Evolutionary conservation across 495 filamentous ascomycete genomes (phyloP).

Genomic region (Hypoxylon fragiforme): DNA sequence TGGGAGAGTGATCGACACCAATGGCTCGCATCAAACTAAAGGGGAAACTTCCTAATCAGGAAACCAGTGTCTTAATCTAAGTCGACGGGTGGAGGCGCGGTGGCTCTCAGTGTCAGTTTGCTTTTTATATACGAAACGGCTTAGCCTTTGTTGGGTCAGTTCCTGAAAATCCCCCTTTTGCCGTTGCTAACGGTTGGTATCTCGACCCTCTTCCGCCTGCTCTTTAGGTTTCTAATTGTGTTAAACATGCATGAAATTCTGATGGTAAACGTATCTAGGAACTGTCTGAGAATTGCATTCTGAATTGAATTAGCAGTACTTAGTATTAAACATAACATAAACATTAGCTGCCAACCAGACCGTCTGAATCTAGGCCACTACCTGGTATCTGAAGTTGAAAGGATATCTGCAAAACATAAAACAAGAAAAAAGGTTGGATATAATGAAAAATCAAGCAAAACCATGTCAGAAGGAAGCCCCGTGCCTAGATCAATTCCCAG

Average conservation of each 20-base stretch:
- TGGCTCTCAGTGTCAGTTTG: not conserved
- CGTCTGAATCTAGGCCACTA: too few species aligned
- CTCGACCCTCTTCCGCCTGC: not conserved
- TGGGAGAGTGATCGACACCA: conserved; percentile 24
- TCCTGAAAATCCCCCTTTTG: not conserved
- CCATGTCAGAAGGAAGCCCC: too few species aligned
- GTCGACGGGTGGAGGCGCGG: not conserved
- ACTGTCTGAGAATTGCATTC: too few species aligned
- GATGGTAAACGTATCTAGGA: too few species aligned
- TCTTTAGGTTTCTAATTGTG: not conserved
- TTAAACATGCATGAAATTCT: not conserved
- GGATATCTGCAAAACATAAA: too few species aligned
- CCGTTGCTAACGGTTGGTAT: not conserved
- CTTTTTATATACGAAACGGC: not conserved
- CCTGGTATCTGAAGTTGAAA: too few species aligned
- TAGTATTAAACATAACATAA: too few species aligned
- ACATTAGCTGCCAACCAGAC: too few species aligned
- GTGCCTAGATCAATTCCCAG: too few species aligned
- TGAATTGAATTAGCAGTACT: too few species aligned
- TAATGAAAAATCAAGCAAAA: too few species aligned
- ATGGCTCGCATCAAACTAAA: conserved; percentile 3
- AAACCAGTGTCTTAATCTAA: not conserved
- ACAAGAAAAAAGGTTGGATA: too few species aligned
- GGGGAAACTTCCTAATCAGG: conserved; percentile 15
- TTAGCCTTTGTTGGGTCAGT: not conserved